Evolutionary conservation across 805 yeast genomes (phyloP), one percentile per base, ranked within the genome.

Genomic region (Wickerhamiella qilinensis): DNA sequence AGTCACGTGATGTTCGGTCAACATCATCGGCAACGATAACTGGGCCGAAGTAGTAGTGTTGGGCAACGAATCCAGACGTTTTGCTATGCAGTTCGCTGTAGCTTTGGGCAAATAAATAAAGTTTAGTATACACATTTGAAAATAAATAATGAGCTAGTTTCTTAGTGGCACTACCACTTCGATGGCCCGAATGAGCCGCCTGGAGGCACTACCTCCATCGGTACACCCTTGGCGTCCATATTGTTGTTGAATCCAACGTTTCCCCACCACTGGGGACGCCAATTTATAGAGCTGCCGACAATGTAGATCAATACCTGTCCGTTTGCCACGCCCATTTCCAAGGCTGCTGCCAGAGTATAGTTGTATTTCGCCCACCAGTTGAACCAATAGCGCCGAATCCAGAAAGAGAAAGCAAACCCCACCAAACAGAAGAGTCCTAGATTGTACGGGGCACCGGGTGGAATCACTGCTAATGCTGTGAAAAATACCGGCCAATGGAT

Each of bases 361-460:
- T 76, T 77, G 55, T 78, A 78, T 54, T 76, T 77, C 30, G 76
- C 75, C 85, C 86, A 78, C 86, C 85, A 78, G 35, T 65, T 58
- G 36, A 70, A 60, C 58, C 71, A 75, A 42, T 63, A 61, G 36
- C 70, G 63, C 43, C 72, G 73, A 41, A 77, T 57, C 48, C 63
- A 63, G 56, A 65, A 73, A 60, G 73, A 73, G 59, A 77, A 77
- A 3, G 64, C 37, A 44, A 65, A 65, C 4, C 81, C 78, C 30
- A 71, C 62, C 27, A 63, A 53, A 44, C 74, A 68, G 59, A 68
- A 76, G 6, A 72, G 56, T 24, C 70, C 65, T 55, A 74, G 75
- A 53, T 74, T 75, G 54, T 75, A 76, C 21, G 80, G 74, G 3
- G 84, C 75, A 29, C 81, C 77, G 31, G 88, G 86, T 14, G 88